Evolutionary conservation across 2,329 filamentous ascomycete species (phyloP), one percentile per base, ranked within the genome.

Genomic region (Ophiostoma perfectum): DNA sequence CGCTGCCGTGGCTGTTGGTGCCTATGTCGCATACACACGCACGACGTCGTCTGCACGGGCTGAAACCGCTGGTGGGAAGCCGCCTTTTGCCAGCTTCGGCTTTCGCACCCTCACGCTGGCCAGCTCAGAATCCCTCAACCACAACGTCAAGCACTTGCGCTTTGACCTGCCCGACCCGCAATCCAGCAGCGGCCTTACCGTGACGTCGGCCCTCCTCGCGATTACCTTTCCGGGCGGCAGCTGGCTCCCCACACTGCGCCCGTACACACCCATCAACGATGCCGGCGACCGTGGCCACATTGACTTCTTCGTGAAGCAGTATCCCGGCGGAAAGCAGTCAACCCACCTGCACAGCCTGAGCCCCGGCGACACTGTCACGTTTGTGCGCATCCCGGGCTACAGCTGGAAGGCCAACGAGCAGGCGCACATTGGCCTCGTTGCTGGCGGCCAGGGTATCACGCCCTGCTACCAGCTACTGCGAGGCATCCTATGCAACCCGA

Each of bases 361-460:
- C 16, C 88, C 88, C 0, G 89, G 88, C 42, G 83, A 90, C 70
- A 81, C 78, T 2, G 79, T 91, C 12, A 82, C 81, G 58, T 86
- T 91, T 72, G 80, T 83, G 5, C 79, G 84, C 4, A 77, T 91
- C 4, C 80, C 80, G 18, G 84, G 81, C 39, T 84, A 84, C 75
- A 73, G 77, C 45, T 90, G 85, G 83, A 82, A 79, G 36, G 78
- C 83, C 41, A 84, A 82, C 71, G 77, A 78, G 75, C 80, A 76
- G 73, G 74, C 74, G 3, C 81, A 84, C 70, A 76, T 92, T n/a
- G 83, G 85, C 2, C 80, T 91, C 52, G 84, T 92, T 60, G 89
- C 89, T 0, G 89, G 90, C 62, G 89, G 90, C 12, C 88, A 88
- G 0, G 90, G 90, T 18, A 90, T 92, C 71, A 91, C 89, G 0